Evolutionary conservation across 2,329 filamentous ascomycete species (phyloP).

Genomic region (Talaromyces sp.): DNA sequence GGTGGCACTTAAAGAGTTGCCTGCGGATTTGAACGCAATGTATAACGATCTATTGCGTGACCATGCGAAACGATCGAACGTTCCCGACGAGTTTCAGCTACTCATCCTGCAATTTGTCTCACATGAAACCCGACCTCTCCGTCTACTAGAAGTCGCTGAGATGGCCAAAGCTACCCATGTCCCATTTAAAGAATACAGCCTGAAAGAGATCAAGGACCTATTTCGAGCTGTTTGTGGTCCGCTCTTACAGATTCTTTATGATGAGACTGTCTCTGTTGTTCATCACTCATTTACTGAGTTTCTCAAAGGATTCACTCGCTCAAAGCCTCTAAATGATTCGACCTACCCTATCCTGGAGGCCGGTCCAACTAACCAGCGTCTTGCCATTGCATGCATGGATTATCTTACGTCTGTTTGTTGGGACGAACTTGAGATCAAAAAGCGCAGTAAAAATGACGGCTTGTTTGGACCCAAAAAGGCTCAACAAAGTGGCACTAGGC

Average conservation of each 20-base stretch:
- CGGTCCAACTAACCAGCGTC: conserved; percentile 8
- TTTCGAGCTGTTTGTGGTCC: conserved; percentile 37
- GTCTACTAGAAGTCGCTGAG: conserved; percentile 3
- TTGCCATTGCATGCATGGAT: conserved; percentile 11
- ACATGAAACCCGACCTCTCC: conserved; percentile 3
- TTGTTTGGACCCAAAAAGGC: background rate
- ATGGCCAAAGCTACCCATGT: background rate
- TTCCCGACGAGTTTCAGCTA: conserved; percentile 4
- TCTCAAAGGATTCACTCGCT: conserved; percentile 20
- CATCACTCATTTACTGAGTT: conserved; percentile 50
- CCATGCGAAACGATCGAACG: conserved; percentile 1
- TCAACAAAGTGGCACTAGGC: background rate
- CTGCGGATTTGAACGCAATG: conserved; percentile 6
- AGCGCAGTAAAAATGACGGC: background rate
- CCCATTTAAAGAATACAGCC: background rate
- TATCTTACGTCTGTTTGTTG: conserved; percentile 4
- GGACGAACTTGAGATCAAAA: background rate
- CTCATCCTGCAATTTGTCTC: conserved; percentile 22
- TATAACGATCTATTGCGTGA: conserved; percentile 5
- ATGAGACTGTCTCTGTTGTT: conserved; percentile 43
- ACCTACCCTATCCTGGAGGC: conserved; percentile 1
- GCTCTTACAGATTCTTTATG: conserved; percentile 42
- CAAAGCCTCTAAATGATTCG: background rate
- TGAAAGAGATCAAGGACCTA: conserved; percentile 17
- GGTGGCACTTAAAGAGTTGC: background rate